phyloP scores from a whole-genome alignment of 2,329 filamentous ascomycete genomes.

The Balansia obtecta region DNA sequence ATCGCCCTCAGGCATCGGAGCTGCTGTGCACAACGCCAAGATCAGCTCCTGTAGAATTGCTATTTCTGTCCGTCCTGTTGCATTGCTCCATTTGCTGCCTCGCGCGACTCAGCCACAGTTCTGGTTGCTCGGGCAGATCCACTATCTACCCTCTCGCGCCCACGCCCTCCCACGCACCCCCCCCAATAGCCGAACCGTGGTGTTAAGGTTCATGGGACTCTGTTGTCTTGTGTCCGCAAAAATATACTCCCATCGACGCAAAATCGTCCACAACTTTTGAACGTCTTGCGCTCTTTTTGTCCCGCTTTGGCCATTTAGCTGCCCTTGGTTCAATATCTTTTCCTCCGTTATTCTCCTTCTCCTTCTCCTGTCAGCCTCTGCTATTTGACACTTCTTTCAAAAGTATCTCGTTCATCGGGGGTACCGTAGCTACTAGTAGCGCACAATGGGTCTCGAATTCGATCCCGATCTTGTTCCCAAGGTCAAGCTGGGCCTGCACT shows the following conservation, averaged over 20 bases:
- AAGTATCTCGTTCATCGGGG: neutral
- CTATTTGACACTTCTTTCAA: neutral
- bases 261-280: neutral
- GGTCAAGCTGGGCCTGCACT: conserved; percentile 46
- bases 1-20: neutral
- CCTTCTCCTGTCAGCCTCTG: neutral
- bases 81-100: neutral
- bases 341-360: no score
- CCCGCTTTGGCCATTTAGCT: neutral
- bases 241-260: neutral
- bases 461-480: conserved; percentile 41
- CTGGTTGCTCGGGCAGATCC: conserved; percentile 4
- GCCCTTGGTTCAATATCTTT: neutral
- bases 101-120: conserved; percentile 1
- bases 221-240: neutral
- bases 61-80: no score
- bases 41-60: no score
- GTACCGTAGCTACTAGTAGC: neutral
- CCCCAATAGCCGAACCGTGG: neutral
- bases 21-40: neutral
- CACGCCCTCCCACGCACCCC: neutral
- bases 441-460: conserved; percentile 35
- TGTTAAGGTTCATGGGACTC: neutral
- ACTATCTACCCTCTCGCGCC: no score
- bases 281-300: neutral